phyloP scores from a whole-genome alignment of 1,284 basidiomycete genomes.

The Sporisorium sorghi region DNA sequence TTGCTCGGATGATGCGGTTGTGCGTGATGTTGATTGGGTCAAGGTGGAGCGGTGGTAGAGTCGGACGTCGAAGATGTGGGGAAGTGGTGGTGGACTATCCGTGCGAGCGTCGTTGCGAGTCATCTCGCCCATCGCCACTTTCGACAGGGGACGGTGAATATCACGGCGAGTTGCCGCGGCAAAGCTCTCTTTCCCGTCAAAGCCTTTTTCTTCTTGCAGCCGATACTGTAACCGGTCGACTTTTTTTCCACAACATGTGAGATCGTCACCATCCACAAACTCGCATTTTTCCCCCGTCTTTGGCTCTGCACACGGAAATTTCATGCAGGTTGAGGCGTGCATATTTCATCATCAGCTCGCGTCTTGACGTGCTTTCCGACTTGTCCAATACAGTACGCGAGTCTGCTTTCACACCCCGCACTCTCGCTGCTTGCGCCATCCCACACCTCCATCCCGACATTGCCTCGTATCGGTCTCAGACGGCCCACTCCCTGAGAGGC shows the following conservation, averaged over 20 bases:
- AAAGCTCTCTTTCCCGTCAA: not conserved
- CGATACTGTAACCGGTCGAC: not conserved
- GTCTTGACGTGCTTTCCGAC: conserved; percentile 33
- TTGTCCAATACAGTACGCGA: conserved; percentile 32
- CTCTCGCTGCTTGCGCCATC: conserved; percentile 6
- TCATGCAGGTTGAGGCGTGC: too few species aligned
- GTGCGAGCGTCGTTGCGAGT: conserved; percentile 2
- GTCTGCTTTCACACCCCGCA: conserved; percentile 4
- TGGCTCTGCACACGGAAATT: too few species aligned
- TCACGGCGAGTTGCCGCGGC: not conserved
- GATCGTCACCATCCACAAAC: not conserved
- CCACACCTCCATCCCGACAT: conserved; percentile 3
- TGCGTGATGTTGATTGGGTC: not conserved
- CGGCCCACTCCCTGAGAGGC: not conserved
- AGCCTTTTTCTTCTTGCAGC: too few species aligned
- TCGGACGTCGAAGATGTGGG: not conserved
- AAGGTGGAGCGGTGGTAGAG: not conserved
- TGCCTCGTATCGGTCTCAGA: not conserved
- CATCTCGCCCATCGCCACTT: not conserved
- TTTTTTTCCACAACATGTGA: not conserved
- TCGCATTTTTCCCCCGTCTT: not conserved
- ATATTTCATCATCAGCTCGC: conserved; percentile 36
- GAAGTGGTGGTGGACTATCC: not conserved
- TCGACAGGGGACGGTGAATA: not conserved
- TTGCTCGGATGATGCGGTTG: not conserved